phyloP scores from a whole-genome alignment of 2,329 filamentous ascomycete genomes.

The Alternaria tenuissima region DNA sequence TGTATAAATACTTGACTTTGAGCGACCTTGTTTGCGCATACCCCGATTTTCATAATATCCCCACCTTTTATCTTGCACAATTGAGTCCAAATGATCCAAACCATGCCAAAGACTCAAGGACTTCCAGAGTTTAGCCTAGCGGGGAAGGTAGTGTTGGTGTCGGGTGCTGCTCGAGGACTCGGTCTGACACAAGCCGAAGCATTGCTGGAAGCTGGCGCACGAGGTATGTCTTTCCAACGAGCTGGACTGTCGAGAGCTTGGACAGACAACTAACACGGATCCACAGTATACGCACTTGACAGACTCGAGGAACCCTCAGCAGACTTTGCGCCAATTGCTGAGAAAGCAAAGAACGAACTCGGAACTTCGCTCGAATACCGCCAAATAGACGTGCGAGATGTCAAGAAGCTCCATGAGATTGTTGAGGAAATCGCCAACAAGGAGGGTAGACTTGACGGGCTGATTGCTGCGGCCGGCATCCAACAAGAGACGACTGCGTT shows the following conservation, averaged over 20 bases:
- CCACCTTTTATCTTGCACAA: background rate
- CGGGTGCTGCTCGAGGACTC: constrained; percentile 75
- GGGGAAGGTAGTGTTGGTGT: constrained; percentile 74
- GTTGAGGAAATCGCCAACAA: constrained; percentile 73
- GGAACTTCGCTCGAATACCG: constrained; percentile 75
- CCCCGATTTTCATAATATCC: background rate
- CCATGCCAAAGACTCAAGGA: constrained; percentile 29
- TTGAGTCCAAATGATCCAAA: background rate
- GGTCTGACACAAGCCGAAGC: constrained; percentile 78
- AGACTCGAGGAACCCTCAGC: constrained; percentile 65
- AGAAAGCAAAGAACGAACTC: constrained; percentile 70
- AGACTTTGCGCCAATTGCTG: constrained; percentile 71
- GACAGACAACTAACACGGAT: constrained; percentile 1
- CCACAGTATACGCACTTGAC: constrained; percentile 71
- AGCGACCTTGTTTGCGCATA: constrained; percentile 1
- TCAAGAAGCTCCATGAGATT: constrained; percentile 70
- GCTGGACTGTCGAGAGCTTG: background rate
- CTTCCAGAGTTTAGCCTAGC: constrained; percentile 80
- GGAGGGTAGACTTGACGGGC: constrained; percentile 78
- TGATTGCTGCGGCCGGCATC: constrained; percentile 77
- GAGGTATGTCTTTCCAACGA: constrained; percentile 51
- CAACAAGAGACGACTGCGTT: constrained; percentile 85
- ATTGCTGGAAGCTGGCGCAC: constrained; percentile 77
- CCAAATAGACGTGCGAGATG: constrained; percentile 81
- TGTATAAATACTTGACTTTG: constrained; percentile 8